Conservation (phyloP, 2,329 filamentous ascomycete genomes). For the Akanthomyces dipterigenus region DNA sequence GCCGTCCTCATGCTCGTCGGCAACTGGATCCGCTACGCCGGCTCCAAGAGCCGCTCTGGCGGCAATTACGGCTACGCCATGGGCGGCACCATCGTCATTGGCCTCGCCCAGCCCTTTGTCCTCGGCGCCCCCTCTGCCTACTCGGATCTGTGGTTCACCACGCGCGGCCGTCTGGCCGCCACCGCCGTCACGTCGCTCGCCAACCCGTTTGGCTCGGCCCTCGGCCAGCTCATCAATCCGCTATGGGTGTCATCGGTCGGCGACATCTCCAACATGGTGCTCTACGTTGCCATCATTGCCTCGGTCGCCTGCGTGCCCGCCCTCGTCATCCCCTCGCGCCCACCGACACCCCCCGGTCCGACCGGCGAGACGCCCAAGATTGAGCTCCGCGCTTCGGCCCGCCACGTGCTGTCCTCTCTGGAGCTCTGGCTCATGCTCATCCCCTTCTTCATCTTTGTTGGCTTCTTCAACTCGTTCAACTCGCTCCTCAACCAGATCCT, state of each 20-base stretch:
- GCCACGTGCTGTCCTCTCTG: conserved; percentile 47
- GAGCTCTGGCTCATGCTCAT: conserved; percentile 77
- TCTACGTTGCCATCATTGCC: conserved; percentile 73
- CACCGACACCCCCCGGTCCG: conserved; percentile 70
- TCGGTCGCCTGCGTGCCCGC: conserved; percentile 58
- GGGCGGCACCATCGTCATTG: conserved; percentile 86
- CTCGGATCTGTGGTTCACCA: conserved; percentile 91
- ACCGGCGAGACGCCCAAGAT: conserved; percentile 56
- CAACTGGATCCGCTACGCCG: conserved; percentile 87
- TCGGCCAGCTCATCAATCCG: conserved; percentile 82
- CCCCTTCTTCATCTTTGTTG: conserved; percentile 80
- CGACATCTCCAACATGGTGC: conserved; percentile 73
- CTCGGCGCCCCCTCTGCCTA: conserved; percentile 84
- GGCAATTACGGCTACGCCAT: conserved; percentile 69
- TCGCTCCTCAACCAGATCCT: conserved; percentile 87
- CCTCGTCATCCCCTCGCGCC: conserved; percentile 70
- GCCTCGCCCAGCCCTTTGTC: conserved; percentile 86
- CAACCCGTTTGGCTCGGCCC: conserved; percentile 82
- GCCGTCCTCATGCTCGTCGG: conserved; percentile 70
- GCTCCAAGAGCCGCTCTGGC: conserved; percentile 45
- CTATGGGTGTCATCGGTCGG: conserved; percentile 58
- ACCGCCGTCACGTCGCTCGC: conserved; percentile 80
- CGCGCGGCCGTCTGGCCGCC: conserved; percentile 73
- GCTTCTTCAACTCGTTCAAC: conserved; percentile 88
- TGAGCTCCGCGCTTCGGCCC: conserved; percentile 42